Base-by-base conservation (phyloP, 2,329 filamentous ascomycete genomes). In the Botrytis deweyae region DNA sequence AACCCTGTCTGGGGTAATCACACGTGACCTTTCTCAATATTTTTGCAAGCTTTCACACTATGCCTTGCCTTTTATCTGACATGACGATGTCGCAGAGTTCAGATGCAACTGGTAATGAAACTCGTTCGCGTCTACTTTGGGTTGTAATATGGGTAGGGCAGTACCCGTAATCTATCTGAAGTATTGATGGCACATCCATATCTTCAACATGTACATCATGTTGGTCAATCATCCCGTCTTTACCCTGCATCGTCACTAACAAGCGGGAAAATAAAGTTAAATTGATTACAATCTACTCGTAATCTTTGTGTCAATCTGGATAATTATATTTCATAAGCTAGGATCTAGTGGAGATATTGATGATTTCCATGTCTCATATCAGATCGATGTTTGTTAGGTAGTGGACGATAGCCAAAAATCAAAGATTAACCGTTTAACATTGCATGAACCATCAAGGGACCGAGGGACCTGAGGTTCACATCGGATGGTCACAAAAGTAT, bases 1-100 rank as follows among this genome's bases (percentile, higher is more conserved):
- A 52, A 9, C 58, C 69, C 36, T 63, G 68, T 64, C 42, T 64
- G 69, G 69, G 69, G 68, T 63, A 52, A n/a, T 8, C 33, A 9
- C 69, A 71, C 69, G 69, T 64, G 69, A 64, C 6, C 52, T 22
- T 1, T 5, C 4, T 25, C 40, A 9, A 46, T 16, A 29, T 10
- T 10, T 38, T 46, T 18, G 36, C 18, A 44, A n/a, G 25, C 36
- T 6, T 20, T 29, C 4, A 38, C 16, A 42, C 16, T 18, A 42
- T 55, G 16, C 42, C 42, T 38, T 52, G 69, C 14, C 64, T 29
- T 38, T 49, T 64, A 64, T 71, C 58, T n/a, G n/a, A 52, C 42
- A 29, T 63, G 5, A 29, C 29, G 18, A 40, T 29, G 68, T 70
- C 22, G 40, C 42, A 70, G 33, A 49, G 18, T 46, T 49, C n/a